Conservation (phyloP, 768 basidiomycete species). For the Dentipellis sp. region DNA sequence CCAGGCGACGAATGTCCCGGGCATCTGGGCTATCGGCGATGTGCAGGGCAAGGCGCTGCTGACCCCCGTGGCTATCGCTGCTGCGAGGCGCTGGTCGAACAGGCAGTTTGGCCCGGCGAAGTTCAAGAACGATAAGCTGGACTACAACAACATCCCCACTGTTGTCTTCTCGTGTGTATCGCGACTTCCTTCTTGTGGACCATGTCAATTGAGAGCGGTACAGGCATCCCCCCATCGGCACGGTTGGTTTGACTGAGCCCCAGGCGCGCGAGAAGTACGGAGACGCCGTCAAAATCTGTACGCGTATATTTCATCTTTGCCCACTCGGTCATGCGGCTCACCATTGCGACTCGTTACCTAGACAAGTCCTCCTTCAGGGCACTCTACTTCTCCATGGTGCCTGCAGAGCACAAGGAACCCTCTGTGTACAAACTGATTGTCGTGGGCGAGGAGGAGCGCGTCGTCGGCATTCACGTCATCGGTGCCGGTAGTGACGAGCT, state of each 20-base stretch:
- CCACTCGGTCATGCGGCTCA: constrained; percentile 1
- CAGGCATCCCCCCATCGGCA: constrained; percentile 92
- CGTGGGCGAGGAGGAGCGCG: constrained; percentile 82
- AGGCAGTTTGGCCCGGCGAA: constrained; percentile 81
- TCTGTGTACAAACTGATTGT: constrained; percentile 89
- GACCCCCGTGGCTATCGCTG: constrained; percentile 97
- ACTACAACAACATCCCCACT: constrained; percentile 84
- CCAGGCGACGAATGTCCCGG: constrained; percentile 68
- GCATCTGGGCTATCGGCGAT: constrained; percentile 83
- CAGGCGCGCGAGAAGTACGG: constrained; percentile 87
- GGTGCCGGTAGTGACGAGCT: constrained; percentile 90
- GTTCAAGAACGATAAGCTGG: constrained; percentile 81
- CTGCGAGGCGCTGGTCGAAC: constrained; percentile 83
- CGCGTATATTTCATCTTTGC: constrained; percentile 20
- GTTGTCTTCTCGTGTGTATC: constrained; percentile 90
- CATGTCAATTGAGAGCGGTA: background rate
- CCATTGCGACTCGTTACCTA: constrained; percentile 20
- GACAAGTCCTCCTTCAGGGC: constrained; percentile 76
- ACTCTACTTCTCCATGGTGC: constrained; percentile 88
- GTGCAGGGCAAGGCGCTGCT: constrained; percentile 87
- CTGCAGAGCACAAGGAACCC: constrained; percentile 89
- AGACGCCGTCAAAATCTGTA: constrained; percentile 85
- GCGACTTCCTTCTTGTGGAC: background rate
- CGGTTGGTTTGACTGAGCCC: constrained; percentile 90
- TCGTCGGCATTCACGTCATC: constrained; percentile 94